These are phyloP conservation scores for Paramarasmius palmivorus DNA, from an alignment of 1,284 basidiomycete genomes.

Conservation along the genomic window DNA sequence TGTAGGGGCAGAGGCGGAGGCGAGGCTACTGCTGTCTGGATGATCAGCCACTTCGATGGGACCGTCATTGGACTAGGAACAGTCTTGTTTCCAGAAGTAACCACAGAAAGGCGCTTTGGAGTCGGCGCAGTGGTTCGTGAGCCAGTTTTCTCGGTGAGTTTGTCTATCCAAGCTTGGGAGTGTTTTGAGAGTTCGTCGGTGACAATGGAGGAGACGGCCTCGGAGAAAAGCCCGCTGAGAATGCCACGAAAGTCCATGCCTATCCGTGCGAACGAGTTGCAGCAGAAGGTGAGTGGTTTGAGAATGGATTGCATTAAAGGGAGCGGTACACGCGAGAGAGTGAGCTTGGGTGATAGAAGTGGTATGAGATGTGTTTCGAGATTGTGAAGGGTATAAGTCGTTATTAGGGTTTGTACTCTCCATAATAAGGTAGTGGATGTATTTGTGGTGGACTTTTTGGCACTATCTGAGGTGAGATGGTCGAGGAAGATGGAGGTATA, in stretches of 20 bases:
- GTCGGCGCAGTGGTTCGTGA: slow-evolving; percentile 14
- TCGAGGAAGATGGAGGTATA: slow-evolving; percentile 90
- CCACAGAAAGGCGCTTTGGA: slow-evolving; percentile 3
- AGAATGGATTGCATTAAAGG: slow-evolving; percentile 77
- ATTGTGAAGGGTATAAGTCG: slow-evolving; percentile 52
- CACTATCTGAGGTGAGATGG: slow-evolving; percentile 33
- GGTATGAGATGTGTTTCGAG: slow-evolving; percentile 59
- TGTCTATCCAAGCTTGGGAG: slow-evolving; percentile 7
- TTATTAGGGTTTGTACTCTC: slow-evolving; percentile 49
- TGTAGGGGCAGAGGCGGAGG: slow-evolving; percentile 28
- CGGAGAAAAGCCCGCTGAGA: slow-evolving; percentile 65
- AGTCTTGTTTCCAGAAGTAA: slow-evolving; percentile 7
- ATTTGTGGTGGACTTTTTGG: slow-evolving; percentile 17
- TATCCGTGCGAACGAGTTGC: slow-evolving; percentile 89
- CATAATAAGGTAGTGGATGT: slow-evolving; percentile 18
- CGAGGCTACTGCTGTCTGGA: slow-evolving; percentile 30
- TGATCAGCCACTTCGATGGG: slow-evolving; percentile 55
- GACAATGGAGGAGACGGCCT: slow-evolving; percentile 50
- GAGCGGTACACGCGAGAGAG: slow-evolving; percentile 45
- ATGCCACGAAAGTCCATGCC: slow-evolving; percentile 81
- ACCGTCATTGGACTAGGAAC: slow-evolving; percentile 13
- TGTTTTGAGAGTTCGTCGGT: slow-evolving; percentile 40
- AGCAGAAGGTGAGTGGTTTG: slow-evolving; percentile 91
- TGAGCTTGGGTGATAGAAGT: slow-evolving; percentile 56
- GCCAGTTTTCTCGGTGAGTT: slow-evolving; percentile 28